Base-by-base conservation (phyloP, 2,329 filamentous ascomycete genomes). In the Lachnellula suecica region DNA sequence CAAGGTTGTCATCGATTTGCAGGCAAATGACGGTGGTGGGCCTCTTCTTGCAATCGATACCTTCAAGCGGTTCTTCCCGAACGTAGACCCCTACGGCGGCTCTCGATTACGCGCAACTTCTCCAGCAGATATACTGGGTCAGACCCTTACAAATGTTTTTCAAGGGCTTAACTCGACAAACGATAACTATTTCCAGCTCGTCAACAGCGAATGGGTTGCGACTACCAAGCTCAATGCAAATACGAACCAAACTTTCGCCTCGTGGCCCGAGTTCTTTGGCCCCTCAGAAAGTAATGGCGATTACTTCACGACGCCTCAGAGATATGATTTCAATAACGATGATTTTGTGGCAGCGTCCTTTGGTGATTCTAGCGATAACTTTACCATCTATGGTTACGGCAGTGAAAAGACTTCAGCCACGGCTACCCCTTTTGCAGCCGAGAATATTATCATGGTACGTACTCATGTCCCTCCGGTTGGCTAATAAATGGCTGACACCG, bases 1-100 rank as follows among this genome's bases (percentile, higher is more conserved):
- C 10, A 82, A 79, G 63, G 70, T 88, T 4, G 73, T 88, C 37
- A 79, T 88, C 50, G 85, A 88, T 56, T 60, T 88, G 6, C 75
- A 79, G 4, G 73, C 71, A 6, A 88, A 88, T 55, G 71, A 70
- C 1, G 85, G 85, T 25, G 85, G 85, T 0, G 63, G 83, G 6
- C 74, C 79, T 17, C 72, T 87, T 23, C 85, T 85, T 70, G 79
- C 74, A 1, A 73, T 73, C 40, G 74, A 78, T 44, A 60, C 77
- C 0, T 84, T 84, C 62, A 68, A 68, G 9, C 64, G 73, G 25
- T 66, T 67, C 55, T 66, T 68, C 42, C 66, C 68, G 11, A 58
- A 51, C 20, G 59, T 65, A 9, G 64, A 62, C 11, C 61, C 63
- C 1, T 64, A 51, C 38, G 53, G 44, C 10, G 63, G 61, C 8